Evolutionary conservation across 2,329 filamentous ascomycete genomes (phyloP).

Genomic region (Teratosphaeria gauchensis): DNA sequence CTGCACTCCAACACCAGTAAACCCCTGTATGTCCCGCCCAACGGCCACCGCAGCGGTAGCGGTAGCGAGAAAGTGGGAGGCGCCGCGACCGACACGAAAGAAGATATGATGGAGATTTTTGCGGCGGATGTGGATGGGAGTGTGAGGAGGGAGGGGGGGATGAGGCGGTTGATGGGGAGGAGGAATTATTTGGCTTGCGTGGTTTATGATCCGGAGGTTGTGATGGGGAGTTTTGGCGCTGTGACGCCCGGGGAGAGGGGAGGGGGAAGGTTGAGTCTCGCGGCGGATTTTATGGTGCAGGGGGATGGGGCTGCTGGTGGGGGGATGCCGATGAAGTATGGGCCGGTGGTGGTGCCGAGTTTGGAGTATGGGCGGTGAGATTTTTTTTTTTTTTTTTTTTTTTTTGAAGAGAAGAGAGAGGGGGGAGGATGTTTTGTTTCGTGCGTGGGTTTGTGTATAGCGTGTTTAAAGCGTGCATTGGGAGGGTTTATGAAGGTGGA

Average conservation of each 20-base stretch:
- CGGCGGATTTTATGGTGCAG: constrained; percentile 95
- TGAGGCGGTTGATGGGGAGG: constrained; percentile 86
- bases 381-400: neutral
- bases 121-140: constrained; percentile 76
- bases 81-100: constrained; percentile 84
- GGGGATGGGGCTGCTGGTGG: constrained; percentile 46
- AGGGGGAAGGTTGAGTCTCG: constrained; percentile 59
- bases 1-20: constrained; percentile 85
- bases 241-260: constrained; percentile 21
- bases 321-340: constrained; percentile 83
- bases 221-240: constrained; percentile 34
- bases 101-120: constrained; percentile 99
- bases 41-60: constrained; percentile 58
- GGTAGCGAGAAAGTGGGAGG: neutral
- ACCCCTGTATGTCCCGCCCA: constrained; percentile 78
- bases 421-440: no score
- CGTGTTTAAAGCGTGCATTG: no score
- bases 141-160: constrained; percentile 56
- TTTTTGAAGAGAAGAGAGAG: no score
- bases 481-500: neutral
- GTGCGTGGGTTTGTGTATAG: no score
- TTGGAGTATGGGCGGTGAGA: constrained; percentile 40
- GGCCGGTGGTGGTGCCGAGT: constrained; percentile 85
- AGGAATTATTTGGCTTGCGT: constrained; percentile 89
- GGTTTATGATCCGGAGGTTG: constrained; percentile 81